Percentiles rank a stretch among this genome's conserved stretches.
phyloP scores from a whole-genome alignment of 495 filamentous ascomycete species.

The Neurospora hispaniola region DNA sequence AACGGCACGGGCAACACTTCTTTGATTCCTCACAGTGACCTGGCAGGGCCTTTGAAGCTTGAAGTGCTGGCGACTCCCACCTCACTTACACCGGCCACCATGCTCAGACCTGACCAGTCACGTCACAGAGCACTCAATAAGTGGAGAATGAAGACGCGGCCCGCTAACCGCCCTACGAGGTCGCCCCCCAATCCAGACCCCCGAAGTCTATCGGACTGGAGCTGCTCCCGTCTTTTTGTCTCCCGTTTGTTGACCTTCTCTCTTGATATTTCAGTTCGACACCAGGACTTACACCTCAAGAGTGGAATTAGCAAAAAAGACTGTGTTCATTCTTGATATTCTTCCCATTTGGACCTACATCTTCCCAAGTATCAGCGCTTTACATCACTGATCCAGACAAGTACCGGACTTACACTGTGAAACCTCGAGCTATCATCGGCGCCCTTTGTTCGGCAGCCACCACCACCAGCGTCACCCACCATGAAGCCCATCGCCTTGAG shows the following conservation, averaged over 20 bases:
- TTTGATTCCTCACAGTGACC: neutral
- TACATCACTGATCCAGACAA: neutral
- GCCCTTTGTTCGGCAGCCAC: neutral
- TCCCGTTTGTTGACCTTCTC: neutral
- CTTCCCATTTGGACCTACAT: neutral
- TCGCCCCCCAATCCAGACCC: neutral
- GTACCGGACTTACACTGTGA: neutral
- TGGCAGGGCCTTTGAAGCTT: neutral
- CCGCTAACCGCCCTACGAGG: neutral
- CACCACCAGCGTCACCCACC: neutral
- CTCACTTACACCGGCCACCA: neutral
- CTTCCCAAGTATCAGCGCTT: neutral
- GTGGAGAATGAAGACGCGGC: neutral
- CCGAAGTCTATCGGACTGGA: neutral
- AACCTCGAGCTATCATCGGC: neutral
- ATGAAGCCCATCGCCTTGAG: slow-evolving; percentile 10
- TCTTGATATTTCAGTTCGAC: neutral
- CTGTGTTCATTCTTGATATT: neutral
- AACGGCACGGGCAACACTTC: neutral
- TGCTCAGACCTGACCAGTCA: neutral
- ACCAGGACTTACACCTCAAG: neutral
- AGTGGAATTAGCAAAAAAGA: neutral
- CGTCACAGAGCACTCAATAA: neutral
- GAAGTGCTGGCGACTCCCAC: neutral
- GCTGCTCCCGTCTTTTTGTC: neutral